Evolutionary conservation across 352 stramenopile species (phyloP).

Genomic region (Globisporangium echinulatum): DNA sequence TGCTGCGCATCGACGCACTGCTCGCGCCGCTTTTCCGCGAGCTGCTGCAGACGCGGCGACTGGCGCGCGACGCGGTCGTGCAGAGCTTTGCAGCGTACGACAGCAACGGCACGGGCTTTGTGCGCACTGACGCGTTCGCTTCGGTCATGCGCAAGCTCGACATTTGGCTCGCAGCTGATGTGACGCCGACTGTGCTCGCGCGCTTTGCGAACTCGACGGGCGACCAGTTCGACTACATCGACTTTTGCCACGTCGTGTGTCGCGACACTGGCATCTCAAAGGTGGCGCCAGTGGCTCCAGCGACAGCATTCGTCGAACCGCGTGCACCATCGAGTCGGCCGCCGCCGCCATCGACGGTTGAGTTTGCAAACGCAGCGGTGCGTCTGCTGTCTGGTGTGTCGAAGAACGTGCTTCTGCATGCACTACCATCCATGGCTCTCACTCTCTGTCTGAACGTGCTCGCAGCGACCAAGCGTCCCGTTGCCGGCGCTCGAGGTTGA

Average conservation of each 20-base stretch:
- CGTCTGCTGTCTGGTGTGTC: not conserved
- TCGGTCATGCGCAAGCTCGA: slow-evolving; percentile 60
- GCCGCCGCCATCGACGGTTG: not conserved
- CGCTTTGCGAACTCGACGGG: slow-evolving; percentile 39
- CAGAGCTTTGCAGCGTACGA: slow-evolving; percentile 57
- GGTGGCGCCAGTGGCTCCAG: not conserved
- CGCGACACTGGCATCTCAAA: slow-evolving; percentile 3
- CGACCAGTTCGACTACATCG: slow-evolving; percentile 67
- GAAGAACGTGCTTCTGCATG: not conserved
- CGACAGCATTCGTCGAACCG: not conserved
- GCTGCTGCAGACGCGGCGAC: slow-evolving; percentile 31
- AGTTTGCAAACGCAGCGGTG: not conserved
- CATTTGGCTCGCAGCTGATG: slow-evolving; percentile 37
- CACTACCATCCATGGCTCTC: not conserved
- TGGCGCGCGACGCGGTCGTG: slow-evolving; percentile 22
- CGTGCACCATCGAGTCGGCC: not conserved
- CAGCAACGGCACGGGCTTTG: slow-evolving; percentile 46
- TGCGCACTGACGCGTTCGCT: slow-evolving; percentile 53
- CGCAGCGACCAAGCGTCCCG: slow-evolving; percentile 3
- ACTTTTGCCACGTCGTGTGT: slow-evolving; percentile 45
- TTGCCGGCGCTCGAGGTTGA: slow-evolving; percentile 6
- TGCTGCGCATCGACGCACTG: slow-evolving; percentile 34
- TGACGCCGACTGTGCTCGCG: slow-evolving; percentile 31
- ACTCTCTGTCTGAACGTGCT: not conserved
- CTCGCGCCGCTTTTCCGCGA: slow-evolving; percentile 44